These are phyloP conservation scores for Trichosporon sp. DNA, from an alignment of 1,284 basidiomycete genomes.

Conservation along the genomic window DNA sequence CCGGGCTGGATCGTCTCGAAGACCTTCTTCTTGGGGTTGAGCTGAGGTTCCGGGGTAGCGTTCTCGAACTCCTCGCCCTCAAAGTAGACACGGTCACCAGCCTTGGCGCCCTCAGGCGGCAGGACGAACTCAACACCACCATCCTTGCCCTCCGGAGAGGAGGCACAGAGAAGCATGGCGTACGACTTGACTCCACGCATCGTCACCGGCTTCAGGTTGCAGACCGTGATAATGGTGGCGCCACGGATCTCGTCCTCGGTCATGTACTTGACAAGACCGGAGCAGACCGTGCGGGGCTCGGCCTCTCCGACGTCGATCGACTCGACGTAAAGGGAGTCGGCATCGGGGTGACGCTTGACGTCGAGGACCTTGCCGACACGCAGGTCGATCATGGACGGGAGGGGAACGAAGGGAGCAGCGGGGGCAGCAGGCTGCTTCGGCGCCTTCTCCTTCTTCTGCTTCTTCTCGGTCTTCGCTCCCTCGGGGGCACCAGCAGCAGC, in stretches of 20 bases:
- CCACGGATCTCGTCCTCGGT: conserved; percentile 88
- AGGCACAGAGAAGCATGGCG: conserved; percentile 91
- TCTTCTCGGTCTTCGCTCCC: conserved; percentile 52
- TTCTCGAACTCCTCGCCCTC: conserved; percentile 76
- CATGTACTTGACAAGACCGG: conserved; percentile 89
- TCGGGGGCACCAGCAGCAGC: conserved; percentile 6
- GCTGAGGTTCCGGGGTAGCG: conserved; percentile 65
- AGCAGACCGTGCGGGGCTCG: conserved; percentile 87
- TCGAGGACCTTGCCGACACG: conserved; percentile 85
- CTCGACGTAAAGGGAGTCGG: conserved; percentile 86
- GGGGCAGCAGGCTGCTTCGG: conserved; percentile 40
- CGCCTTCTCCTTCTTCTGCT: conserved; percentile 53
- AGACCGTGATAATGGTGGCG: conserved; percentile 74
- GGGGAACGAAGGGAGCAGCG: conserved; percentile 65
- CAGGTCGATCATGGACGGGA: conserved; percentile 90
- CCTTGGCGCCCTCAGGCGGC: conserved; percentile 76
- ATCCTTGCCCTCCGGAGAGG: conserved; percentile 65
- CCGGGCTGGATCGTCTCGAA: conserved; percentile 89
- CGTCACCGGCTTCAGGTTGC: conserved; percentile 88
- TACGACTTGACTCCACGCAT: conserved; percentile 96
- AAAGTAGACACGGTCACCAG: conserved; percentile 88
- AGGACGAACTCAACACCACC: conserved; percentile 87
- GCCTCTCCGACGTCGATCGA: conserved; percentile 88
- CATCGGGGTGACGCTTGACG: conserved; percentile 89
- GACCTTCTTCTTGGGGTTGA: conserved; percentile 97